These are phyloP conservation scores for Dioscorea zingiberensis DNA, from an alignment of 106 monocot species.

Conservation along the genomic window DNA sequence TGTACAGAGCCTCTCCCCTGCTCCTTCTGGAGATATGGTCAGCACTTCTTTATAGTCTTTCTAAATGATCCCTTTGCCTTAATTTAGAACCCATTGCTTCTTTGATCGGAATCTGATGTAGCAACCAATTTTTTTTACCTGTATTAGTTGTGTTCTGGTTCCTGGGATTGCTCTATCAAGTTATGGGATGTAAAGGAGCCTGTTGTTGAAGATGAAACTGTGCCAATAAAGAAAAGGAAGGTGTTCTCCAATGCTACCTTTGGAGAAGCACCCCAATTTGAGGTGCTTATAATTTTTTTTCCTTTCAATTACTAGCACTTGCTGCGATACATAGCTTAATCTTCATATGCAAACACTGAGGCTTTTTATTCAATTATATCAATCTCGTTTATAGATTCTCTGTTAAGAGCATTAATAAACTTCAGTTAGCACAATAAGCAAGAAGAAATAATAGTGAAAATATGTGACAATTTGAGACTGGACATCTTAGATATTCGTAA, in stretches of 20 bases:
- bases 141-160: constrained; percentile 85
- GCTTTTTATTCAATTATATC: too few species aligned
- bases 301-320: neutral
- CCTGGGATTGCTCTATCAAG: constrained; percentile 88
- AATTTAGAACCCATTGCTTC: neutral
- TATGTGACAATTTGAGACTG: too few species aligned
- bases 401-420: too few species aligned
- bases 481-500: too few species aligned
- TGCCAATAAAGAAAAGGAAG: constrained; percentile 85
- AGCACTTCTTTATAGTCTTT: neutral
- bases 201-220: constrained; percentile 40
- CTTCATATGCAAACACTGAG: too few species aligned
- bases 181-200: constrained; percentile 58
- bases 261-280: constrained; percentile 59
- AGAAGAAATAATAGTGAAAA: too few species aligned
- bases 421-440: too few species aligned
- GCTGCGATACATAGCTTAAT: too few species aligned
- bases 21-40: constrained; percentile 66
- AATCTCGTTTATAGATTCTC: too few species aligned
- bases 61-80: neutral
- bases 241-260: constrained; percentile 23
- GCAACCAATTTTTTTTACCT: too few species aligned
- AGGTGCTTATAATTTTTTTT: constrained; percentile 37
- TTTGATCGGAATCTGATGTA: neutral
- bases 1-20: constrained; percentile 60